phyloP scores from a whole-genome alignment of 495 filamentous ascomycete species.

The Talaromyces thailandensis region DNA sequence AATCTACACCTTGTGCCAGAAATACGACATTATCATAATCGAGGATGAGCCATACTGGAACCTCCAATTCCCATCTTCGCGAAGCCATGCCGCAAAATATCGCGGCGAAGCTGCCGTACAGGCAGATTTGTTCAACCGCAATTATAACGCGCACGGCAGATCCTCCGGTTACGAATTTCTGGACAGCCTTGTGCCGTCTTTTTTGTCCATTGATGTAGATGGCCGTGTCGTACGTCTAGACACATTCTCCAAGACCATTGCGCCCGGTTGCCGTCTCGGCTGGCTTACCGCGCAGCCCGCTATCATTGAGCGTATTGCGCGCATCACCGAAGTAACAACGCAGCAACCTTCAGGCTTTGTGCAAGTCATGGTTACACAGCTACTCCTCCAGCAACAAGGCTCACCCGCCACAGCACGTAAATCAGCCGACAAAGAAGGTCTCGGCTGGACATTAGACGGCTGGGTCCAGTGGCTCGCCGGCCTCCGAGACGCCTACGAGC shows the following conservation, averaged over 20 bases:
- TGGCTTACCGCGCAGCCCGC: slow-evolving; percentile 77
- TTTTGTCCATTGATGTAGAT: slow-evolving; percentile 67
- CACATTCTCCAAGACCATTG: slow-evolving; percentile 75
- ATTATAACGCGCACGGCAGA: slow-evolving; percentile 36
- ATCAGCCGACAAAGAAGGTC: slow-evolving; percentile 15
- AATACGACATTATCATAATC: slow-evolving; percentile 83
- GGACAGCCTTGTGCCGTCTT: slow-evolving; percentile 73
- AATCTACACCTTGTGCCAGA: slow-evolving; percentile 71
- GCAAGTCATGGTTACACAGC: slow-evolving; percentile 68
- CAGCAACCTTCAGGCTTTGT: slow-evolving; percentile 85
- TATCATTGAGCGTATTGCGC: slow-evolving; percentile 62
- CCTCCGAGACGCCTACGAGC: slow-evolving; percentile 70
- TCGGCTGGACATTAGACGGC: slow-evolving; percentile 72
- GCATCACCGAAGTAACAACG: slow-evolving; percentile 65
- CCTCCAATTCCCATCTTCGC: slow-evolving; percentile 72
- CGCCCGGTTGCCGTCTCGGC: slow-evolving; percentile 65
- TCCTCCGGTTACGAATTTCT: slow-evolving; percentile 71
- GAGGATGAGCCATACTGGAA: slow-evolving; percentile 98
- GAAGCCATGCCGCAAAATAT: slow-evolving; percentile 22
- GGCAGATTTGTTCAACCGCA: slow-evolving; percentile 17
- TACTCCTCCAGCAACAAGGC: slow-evolving; percentile 55
- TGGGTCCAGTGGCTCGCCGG: slow-evolving; percentile 87
- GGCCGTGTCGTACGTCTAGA: slow-evolving; percentile 83
- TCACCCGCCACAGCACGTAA: slow-evolving; percentile 15
- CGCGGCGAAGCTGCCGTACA: slow-evolving; percentile 16